Base-by-base conservation (phyloP, 2,329 filamentous ascomycete species). In the Exophiala aquamarina region DNA sequence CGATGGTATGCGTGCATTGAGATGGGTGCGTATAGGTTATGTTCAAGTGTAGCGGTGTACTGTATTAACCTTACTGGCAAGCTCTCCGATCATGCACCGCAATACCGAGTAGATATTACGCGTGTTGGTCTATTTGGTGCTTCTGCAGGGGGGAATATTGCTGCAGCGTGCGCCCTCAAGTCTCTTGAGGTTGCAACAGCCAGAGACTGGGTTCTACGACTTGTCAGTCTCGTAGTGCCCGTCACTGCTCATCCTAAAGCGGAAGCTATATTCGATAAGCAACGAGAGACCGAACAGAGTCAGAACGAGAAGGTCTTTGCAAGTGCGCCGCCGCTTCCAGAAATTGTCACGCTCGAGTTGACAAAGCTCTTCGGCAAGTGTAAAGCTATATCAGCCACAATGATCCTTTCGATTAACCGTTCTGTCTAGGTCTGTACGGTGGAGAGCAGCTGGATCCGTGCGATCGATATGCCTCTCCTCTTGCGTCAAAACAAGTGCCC, bases 71-170 rank as follows among this genome's bases (percentile, higher is more conserved):
- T 26, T 26, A 20, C 17, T 28, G 20, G 14, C 23, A 48, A 78
- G 62, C 70, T 82, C 3, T 74, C 78, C 28, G 63, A 71, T 26
- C 68, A 83, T 58, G 78, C 79, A 0, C 64, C 70, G 5, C 75
- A 80, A 41, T 63, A 83, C 28, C 71, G 75, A 18, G 67, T 84
- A 28, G 79, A 84, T 57, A 62, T 72, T 2, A 71, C 74, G 21
- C 76, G 77, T 41, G 75, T 84, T 40, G 76, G 73, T 1, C 63
- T 84, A 4, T 78, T 74, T 23, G 81, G 81, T 18, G 84, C 84
- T 65, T 82, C 78, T 0, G 80, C 79, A 1, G 81, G 81, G 2
- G 81, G 75, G 17, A 84, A 84, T 61, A 75, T 84, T 3, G 73
- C 75, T 0, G 66, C 73, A 3, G 66, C 77, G 35, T 72, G 79